These are phyloP conservation scores for Cyberlindnera japonica DNA, from an alignment of 805 yeast genomes.

Conservation along the genomic window DNA sequence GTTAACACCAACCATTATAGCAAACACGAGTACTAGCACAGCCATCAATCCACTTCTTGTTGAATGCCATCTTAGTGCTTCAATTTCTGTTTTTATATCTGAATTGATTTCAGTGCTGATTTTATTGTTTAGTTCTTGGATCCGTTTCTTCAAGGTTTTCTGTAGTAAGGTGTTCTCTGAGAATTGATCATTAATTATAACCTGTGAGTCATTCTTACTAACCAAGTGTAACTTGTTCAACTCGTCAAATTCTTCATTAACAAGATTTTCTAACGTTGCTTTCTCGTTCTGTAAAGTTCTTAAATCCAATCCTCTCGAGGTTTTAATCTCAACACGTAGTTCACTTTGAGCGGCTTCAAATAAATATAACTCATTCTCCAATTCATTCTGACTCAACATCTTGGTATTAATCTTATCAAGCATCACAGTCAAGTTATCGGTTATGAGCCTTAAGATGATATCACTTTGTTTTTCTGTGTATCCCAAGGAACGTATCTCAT, in stretches of 20 bases:
- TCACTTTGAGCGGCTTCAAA: conserved; percentile 93
- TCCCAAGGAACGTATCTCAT: conserved; percentile 50
- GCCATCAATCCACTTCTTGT: conserved; percentile 85
- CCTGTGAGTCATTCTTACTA: conserved; percentile 71
- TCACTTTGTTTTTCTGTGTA: conserved; percentile 61
- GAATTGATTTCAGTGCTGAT: conserved; percentile 79
- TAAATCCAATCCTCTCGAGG: conserved; percentile 65
- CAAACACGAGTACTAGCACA: conserved; percentile 59
- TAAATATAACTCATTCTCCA: conserved; percentile 83
- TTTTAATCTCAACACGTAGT: conserved; percentile 69
- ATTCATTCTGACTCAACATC: conserved; percentile 49
- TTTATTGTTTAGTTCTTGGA: conserved; percentile 81
- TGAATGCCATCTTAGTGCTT: conserved; percentile 87
- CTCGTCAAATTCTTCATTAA: conserved; percentile 72
- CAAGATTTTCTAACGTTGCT: conserved; percentile 66
- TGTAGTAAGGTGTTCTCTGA: conserved; percentile 78
- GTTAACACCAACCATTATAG: conserved; percentile 52
- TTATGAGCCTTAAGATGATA: conserved; percentile 44
- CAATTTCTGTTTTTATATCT: conserved; percentile 82
- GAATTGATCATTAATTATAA: conserved; percentile 81
- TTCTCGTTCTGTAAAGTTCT: conserved; percentile 63
- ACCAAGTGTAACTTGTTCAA: conserved; percentile 57
- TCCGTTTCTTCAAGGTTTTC: conserved; percentile 59
- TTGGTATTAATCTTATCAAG: conserved; percentile 31
- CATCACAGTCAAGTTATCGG: conserved; percentile 32